Base-by-base conservation (phyloP, 139 green algal species). In the Chlamydomonas eustigma region DNA sequence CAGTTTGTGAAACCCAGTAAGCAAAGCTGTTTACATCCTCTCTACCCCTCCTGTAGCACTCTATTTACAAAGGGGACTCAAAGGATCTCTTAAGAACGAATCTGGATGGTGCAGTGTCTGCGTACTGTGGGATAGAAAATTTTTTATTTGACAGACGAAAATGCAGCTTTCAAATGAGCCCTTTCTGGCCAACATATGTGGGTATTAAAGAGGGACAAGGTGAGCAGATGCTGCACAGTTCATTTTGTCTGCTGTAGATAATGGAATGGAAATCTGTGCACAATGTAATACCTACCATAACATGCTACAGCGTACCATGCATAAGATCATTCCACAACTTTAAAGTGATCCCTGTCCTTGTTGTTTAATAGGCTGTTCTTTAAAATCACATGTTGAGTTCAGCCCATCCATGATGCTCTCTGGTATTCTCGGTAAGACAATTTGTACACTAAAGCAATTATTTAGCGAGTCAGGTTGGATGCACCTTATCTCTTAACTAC, bases 181-280 rank as follows among this genome's bases (percentile, higher is more conserved):
- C 68, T 36, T 74, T 74, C 37, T 63, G 37, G 68, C 3, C 12
- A 5, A 63, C 68, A 32, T 74, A 74, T 25, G 37, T 74, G 4
- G 68, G 37, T 38, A 31, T 74, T 38, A 63, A 58, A 32, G 36
- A 74, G 3, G 68, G 32, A 5, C 31, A 51, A 50, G 58, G 58
- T 70, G 58, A 28, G 25, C 6, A 24, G 24, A 6, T 39, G 66
- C 33, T 73, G 66, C 28, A 22, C 66, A 24, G 32, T 24, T 35
- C 18, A 28, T 22, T 22, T 32, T 35, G 58, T 70, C 28, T 70
- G 58, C 32, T 5, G 25, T 6, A 5, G 25, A 35, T n/a, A n/a
- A n/a, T n/a, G n/a, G n/a, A n/a, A n/a, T n/a, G n/a, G n/a, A n/a
- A n/a, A n/a, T n/a, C n/a, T n/a, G n/a, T n/a, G n/a, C n/a, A n/a